Percentiles rank a stretch among this genome's conserved stretches.
phyloP scores from a whole-genome alignment of 108 stramenopile genomes.

The Discostella stelligeroides region DNA sequence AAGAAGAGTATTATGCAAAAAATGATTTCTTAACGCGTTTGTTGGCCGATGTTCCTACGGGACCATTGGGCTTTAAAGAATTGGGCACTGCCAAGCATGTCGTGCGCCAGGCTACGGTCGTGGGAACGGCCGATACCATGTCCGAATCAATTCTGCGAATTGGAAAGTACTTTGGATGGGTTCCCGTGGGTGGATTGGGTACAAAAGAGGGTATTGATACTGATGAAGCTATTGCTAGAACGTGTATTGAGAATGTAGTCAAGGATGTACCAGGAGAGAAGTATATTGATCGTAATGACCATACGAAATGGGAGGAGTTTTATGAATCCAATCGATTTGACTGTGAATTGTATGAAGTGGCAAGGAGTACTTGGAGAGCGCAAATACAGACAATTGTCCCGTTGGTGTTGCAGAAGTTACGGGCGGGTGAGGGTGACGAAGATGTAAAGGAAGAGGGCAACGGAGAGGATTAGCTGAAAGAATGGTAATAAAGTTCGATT shows the following conservation, averaged over 20 bases:
- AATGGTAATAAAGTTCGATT: no score
- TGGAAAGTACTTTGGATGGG: constrained; percentile 54
- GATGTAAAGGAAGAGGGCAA: constrained; percentile 37
- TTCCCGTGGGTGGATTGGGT: constrained; percentile 32
- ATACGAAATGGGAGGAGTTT: constrained; percentile 50
- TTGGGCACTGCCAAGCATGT: constrained; percentile 59
- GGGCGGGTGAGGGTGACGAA: constrained; percentile 43
- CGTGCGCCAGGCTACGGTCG: constrained; percentile 41
- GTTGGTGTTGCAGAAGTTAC: constrained; percentile 37
- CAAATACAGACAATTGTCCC: constrained; percentile 63
- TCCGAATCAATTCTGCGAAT: constrained; percentile 42
- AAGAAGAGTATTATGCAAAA: constrained; percentile 27
- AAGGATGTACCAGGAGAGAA: constrained; percentile 35
- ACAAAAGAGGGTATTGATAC: constrained; percentile 35
- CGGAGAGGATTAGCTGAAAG: constrained; percentile 7
- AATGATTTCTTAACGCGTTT: constrained; percentile 52
- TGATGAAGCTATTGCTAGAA: constrained; percentile 29
- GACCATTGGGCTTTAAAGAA: constrained; percentile 51
- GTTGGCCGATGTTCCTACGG: constrained; percentile 35
- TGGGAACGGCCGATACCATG: constrained; percentile 48
- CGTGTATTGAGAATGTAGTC: constrained; percentile 40
- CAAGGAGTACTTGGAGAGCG: constrained; percentile 55
- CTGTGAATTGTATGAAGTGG: constrained; percentile 56
- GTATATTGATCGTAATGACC: constrained; percentile 45
- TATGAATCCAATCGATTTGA: constrained; percentile 50